phyloP scores from a whole-genome alignment of 352 stramenopile genomes.

The Thraustochytrium sp. region DNA sequence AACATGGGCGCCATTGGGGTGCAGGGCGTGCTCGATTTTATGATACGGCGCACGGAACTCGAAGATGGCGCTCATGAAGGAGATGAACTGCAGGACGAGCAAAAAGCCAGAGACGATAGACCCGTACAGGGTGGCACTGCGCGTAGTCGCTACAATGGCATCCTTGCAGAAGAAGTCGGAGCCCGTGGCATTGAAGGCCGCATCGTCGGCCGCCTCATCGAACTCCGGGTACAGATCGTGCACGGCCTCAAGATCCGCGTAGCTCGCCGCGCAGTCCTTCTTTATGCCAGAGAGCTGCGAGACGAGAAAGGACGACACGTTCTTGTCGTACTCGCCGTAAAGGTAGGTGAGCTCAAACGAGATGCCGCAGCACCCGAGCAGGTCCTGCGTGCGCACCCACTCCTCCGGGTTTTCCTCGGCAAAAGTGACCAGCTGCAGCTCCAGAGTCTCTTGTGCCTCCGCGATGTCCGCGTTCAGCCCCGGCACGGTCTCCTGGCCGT shows the following conservation, averaged over 20 bases:
- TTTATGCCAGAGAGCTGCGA: background rate
- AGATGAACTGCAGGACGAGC: background rate
- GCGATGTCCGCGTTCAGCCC: background rate
- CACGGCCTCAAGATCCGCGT: background rate
- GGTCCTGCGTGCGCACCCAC: background rate
- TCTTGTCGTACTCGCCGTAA: background rate
- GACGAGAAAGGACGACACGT: background rate
- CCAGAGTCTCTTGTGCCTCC: background rate
- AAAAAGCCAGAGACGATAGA: background rate
- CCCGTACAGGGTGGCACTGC: background rate
- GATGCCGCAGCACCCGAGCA: background rate
- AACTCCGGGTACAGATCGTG: background rate
- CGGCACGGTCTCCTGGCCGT: background rate
- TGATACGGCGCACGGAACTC: background rate
- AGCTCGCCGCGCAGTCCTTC: no score
- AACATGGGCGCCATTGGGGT: no score
- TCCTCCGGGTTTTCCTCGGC: background rate
- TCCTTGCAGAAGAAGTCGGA: background rate
- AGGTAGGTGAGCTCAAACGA: background rate
- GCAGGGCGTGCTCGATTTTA: no score
- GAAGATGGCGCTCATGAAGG: background rate
- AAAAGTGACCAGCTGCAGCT: background rate
- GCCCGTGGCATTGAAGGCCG: background rate
- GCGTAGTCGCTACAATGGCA: background rate
- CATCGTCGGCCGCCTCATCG: background rate